Base-by-base conservation (phyloP, 1,139 yeast species). In the Kluyveromyces sp. region DNA sequence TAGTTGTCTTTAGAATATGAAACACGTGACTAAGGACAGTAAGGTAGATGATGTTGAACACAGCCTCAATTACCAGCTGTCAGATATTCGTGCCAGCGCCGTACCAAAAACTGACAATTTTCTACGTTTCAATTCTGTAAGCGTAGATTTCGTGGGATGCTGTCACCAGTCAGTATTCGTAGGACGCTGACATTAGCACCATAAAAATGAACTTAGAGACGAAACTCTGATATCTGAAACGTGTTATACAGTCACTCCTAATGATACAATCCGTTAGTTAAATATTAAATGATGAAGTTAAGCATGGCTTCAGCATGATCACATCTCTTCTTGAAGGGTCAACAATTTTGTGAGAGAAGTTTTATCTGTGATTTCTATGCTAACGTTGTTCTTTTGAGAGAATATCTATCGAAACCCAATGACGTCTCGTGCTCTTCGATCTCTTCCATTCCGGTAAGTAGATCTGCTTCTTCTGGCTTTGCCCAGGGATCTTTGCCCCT, bases 371-470 rank as follows among this genome's bases (percentile, higher is more conserved):
- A 22, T 22, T 6, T 9, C 9, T 9, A 22, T 6, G 9, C 26
- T 9, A 22, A 22, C 9, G 26, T 9, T 9, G 8, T 22, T 9
- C 9, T 22, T 9, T 22, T 38, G n/a, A 44, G 41, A 13, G 42
- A 41, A 26, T 38, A 44, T 19, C 33, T 35, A 2, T 43, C 40
- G 32, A 47, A 45, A 13, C 50, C 50, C 2, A 37, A 30, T 9
- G 41, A 35, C 15, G 41, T 28, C 55, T 78, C 83, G 58, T 80
- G 83, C 29, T 66, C 68, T 46, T 77, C 81, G 40, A 81, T 70
- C 54, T 78, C 85, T 31, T 66, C 70, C 34, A 79, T 56, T 1
- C 83, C 85, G 2, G 75, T 64, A 4, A 60, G 49, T 36, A 81
- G 65, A 56, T 81, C 86, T 28, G 80, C 77, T 12, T 75, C 77